A percentile compares a stretch with the other conserved stretches of the same genome.
phyloP scores from a whole-genome alignment of 2,329 filamentous ascomycete genomes.

The Zymoseptoria ardabiliae region DNA sequence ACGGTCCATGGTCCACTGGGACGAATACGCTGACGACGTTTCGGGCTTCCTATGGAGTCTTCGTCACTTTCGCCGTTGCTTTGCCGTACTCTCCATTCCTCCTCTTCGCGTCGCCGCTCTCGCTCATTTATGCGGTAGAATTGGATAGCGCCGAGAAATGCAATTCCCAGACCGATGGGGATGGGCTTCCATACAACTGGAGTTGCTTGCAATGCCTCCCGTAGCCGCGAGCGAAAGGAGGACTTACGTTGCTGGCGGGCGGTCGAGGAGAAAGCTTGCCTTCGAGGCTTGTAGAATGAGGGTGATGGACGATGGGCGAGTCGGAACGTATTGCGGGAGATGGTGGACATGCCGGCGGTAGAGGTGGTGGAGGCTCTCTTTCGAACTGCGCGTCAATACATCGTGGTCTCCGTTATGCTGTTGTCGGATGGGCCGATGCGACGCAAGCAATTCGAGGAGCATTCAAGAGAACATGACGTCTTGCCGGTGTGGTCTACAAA shows the following conservation, averaged over 20 bases:
- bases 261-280: conserved; percentile 9
- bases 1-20: conserved; percentile 89
- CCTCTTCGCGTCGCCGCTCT: conserved; percentile 37
- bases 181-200: conserved; percentile 85
- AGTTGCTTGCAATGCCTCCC: conserved; percentile 53
- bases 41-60: conserved; percentile 39
- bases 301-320: not conserved
- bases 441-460: not conserved
- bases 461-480: not conserved
- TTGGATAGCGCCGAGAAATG: conserved; percentile 73
- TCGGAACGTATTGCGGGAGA: not conserved
- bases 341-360: not conserved
- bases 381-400: not conserved
- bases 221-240: conserved; percentile 51
- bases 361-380: not conserved
- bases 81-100: conserved; percentile 36
- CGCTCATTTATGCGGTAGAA: conserved; percentile 65
- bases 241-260: conserved; percentile 16
- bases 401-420: not conserved
- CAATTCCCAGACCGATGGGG: conserved; percentile 76
- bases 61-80: conserved; percentile 38
- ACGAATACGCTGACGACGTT: conserved; percentile 56
- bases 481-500: not conserved
- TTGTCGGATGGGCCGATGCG: not conserved
- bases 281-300: not conserved